Evolutionary conservation across 2,329 filamentous ascomycete genomes (phyloP).

Genomic region (Fusarium euwallaceae): DNA sequence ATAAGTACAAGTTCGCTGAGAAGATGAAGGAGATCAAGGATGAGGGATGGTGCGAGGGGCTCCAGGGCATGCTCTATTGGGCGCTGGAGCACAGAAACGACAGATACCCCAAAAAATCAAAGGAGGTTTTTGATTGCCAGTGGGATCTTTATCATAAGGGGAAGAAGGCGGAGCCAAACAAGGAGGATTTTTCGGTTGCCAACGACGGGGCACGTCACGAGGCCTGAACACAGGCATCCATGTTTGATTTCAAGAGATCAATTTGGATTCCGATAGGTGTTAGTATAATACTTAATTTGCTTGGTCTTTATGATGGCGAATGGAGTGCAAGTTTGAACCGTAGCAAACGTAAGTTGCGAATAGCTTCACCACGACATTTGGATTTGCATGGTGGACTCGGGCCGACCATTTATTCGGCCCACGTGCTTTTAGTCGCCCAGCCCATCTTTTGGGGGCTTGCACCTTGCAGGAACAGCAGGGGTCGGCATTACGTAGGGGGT

Average conservation of each 20-base stretch:
- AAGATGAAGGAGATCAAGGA: background rate
- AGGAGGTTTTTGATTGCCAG: background rate
- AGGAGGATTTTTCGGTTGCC: background rate
- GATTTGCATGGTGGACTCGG: background rate
- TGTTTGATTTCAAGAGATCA: background rate
- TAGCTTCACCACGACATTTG: background rate
- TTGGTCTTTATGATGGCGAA: background rate
- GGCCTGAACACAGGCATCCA: background rate
- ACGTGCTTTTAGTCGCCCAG: background rate
- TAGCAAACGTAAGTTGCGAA: background rate
- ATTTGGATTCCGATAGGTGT: background rate
- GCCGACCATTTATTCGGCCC: background rate
- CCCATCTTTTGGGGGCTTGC: conserved; percentile 11
- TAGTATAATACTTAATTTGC: background rate
- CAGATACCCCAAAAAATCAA: too few relatives aligned
- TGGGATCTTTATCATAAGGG: background rate
- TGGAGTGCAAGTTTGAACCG: background rate
- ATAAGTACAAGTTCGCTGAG: background rate
- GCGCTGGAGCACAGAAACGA: too few relatives aligned
- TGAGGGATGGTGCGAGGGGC: background rate
- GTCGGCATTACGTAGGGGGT: conserved; percentile 35
- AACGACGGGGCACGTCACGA: background rate
- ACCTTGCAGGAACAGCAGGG: conserved; percentile 5
- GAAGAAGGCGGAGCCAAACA: background rate
- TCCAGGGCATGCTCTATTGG: background rate